Evolutionary conservation across 169 alveolate genomes (phyloP), one percentile per base, ranked within the genome.

Genomic region (Cryptosporidium parvum): DNA sequence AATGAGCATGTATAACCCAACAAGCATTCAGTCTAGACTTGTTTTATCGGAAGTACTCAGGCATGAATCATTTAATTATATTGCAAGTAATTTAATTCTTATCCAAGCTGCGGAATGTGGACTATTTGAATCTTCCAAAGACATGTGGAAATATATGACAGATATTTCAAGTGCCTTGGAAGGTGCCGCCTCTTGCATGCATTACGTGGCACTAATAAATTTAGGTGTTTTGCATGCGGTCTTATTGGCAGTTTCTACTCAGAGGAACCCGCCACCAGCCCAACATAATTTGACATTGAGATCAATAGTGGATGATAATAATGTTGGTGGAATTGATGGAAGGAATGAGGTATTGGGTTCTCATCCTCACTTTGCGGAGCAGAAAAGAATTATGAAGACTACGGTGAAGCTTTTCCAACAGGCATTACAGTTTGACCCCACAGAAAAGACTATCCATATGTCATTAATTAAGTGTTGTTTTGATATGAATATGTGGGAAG

Each of bases 401-500:
- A 37, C 69, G 14, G 68, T 80, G 23, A 80, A 80, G 52, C 56
- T 62, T 18, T 62, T 80, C 14, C 89, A 80, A 23, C 89, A 80
- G n/a, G 89, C 89, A 31, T 29, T 62, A 31, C 35, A 48, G 18
- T 80, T 80, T 29, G 89, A 80, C 45, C 89, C 89, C 10, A 62
- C 62, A 21, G 89, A 80, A n/a, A 80, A 80, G 62, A 80, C 14
- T 3, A 12, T 80, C 9, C 89, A 80, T 18, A 37, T 62, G 42
- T 80, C 89, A 26, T 23, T 80, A 29, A 80, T 80, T 23, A 37
- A 80, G 48, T 80, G 89, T 44, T 80, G 89, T 39, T 80, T 80
- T 80, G 89, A 80, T 48, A 80, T 80, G 75, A 80, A 80, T 48
- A 59, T 80, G 70, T 80, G 89, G 89, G 75, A 80, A 9, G 89